Percentiles rank a stretch among this genome's conserved stretches.
These are phyloP conservation scores for Talaromyces piceae DNA, from an alignment of 2,329 filamentous ascomycete genomes.

Conservation along the genomic window DNA sequence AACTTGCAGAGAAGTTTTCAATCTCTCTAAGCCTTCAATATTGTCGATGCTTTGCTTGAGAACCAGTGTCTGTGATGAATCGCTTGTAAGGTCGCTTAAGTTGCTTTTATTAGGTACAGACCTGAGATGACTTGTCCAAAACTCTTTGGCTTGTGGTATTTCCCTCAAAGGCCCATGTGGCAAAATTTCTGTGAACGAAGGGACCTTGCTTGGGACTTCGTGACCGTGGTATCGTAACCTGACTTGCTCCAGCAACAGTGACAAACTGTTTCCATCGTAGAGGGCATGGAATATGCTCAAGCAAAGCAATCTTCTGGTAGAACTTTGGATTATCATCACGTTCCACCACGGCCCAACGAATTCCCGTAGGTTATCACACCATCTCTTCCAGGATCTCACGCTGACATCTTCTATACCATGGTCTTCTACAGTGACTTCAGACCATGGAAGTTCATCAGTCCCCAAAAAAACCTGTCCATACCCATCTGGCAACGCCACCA, in stretches of 20 bases:
- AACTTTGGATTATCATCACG: constrained; percentile 22
- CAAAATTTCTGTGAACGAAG: constrained; percentile 60
- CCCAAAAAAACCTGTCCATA: constrained; percentile 65
- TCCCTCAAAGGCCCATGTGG: constrained; percentile 59
- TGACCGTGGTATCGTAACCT: constrained; percentile 42
- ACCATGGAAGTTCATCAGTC: constrained; percentile 39
- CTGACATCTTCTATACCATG: constrained; percentile 29
- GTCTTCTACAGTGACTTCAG: constrained; percentile 24
- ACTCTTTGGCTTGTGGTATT: constrained; percentile 45
- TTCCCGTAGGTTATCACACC: constrained; percentile 48
- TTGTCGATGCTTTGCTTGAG: constrained; percentile 20
- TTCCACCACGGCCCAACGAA: constrained; percentile 30
- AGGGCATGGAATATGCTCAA: constrained; percentile 76
- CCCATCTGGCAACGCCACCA: constrained; percentile 66
- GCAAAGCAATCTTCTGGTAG: constrained; percentile 38
- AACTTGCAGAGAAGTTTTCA: constrained; percentile 56
- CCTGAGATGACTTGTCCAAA: constrained; percentile 60
- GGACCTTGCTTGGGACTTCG: constrained; percentile 28
- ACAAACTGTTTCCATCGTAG: constrained; percentile 77
- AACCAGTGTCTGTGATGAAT: constrained; percentile 15
- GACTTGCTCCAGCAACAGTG: constrained; percentile 57
- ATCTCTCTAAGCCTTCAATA: constrained; percentile 41
- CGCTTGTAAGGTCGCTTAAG: constrained; percentile 17
- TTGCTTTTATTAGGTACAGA: constrained; percentile 24
- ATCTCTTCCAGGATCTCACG: constrained; percentile 35